Conservation (phyloP, 2,329 filamentous ascomycete species). For the Monosporascus sp. region DNA sequence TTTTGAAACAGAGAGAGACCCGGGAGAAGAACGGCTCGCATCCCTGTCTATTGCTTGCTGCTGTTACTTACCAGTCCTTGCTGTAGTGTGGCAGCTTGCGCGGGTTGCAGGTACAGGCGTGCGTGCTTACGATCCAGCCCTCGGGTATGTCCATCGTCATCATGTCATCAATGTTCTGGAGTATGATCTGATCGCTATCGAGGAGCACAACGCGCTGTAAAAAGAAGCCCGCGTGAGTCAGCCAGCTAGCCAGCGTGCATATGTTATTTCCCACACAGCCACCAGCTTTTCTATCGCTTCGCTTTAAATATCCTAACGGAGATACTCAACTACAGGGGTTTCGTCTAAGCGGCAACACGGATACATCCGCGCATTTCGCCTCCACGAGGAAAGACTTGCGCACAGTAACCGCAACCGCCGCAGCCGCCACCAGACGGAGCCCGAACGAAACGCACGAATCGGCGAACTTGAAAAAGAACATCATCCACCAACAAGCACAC, state of each 20-base stretch:
- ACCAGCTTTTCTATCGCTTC: too few relatives aligned
- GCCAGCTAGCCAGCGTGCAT: not conserved
- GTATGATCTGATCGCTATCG: conserved; percentile 28
- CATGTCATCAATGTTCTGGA: conserved; percentile 28
- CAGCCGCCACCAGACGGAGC: too few relatives aligned
- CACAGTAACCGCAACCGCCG: too few relatives aligned
- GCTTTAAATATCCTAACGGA: not conserved
- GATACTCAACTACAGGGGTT: not conserved
- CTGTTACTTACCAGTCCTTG: conserved; percentile 23
- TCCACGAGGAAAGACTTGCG: too few relatives aligned
- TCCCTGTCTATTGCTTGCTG: too few relatives aligned
- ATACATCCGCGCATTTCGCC: not conserved
- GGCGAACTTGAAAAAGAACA: not conserved
- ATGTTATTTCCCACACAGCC: not conserved
- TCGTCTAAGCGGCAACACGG: not conserved
- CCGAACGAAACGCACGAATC: not conserved
- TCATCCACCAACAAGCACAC: not conserved
- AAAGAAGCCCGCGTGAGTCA: not conserved
- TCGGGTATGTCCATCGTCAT: conserved; percentile 24
- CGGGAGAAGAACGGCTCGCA: too few relatives aligned
- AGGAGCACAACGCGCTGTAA: conserved; percentile 25
- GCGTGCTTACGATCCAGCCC: conserved; percentile 28
- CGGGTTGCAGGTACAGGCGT: conserved; percentile 28
- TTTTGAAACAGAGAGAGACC: too few relatives aligned
- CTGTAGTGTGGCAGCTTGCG: conserved; percentile 25